Conservation (phyloP, 2,329 filamentous ascomycete genomes). For the Aschersonia sp. region DNA sequence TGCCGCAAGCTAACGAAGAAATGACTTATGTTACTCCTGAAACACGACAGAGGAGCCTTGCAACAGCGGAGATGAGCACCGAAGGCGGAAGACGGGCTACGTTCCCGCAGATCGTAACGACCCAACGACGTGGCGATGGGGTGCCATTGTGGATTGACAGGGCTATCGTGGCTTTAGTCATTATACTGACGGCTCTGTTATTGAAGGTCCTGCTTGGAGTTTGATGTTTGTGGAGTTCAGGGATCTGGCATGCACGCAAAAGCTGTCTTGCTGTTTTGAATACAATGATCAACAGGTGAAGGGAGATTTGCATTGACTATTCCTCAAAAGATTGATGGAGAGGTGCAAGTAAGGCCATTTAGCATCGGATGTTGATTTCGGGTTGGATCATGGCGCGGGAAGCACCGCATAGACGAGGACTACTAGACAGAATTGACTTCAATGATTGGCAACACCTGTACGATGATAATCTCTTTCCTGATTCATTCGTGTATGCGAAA, state of each 20-base stretch:
- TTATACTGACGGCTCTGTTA: constrained; percentile 58
- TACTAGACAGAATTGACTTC: no score
- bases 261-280: neutral
- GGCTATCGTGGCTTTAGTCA: constrained; percentile 58
- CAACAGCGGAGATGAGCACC: neutral
- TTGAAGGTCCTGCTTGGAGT: constrained; percentile 32
- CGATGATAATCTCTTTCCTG: no score
- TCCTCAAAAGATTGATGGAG: neutral
- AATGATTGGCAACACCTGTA: no score
- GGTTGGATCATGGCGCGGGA: no score
- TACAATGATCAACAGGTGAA: neutral
- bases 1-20: neutral
- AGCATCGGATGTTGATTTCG: neutral
- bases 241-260: neutral
- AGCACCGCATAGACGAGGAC: no score
- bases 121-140: neutral
- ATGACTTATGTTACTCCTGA: neutral
- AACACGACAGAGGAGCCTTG: neutral
- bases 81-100: neutral
- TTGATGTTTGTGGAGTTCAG: neutral
- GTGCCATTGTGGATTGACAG: constrained; percentile 69
- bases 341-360: neutral
- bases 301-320: no score
- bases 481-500: no score
- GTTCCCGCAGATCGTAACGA: neutral